Evolutionary conservation across 495 filamentous ascomycete species (phyloP).

Genomic region (Penicillium subrubescens): DNA sequence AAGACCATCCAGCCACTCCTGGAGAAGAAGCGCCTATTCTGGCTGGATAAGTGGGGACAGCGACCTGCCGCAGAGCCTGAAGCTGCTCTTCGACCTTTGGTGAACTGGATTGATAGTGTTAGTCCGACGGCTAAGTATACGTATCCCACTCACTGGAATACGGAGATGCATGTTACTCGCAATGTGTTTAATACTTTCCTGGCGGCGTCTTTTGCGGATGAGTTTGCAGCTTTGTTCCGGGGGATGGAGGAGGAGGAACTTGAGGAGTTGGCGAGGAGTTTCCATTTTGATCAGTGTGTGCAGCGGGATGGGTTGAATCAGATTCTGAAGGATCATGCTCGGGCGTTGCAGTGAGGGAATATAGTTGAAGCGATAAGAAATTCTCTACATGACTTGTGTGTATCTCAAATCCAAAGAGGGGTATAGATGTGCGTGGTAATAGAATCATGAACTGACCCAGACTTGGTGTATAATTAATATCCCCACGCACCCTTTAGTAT

Average conservation of each 20-base stretch:
- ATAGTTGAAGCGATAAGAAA: neutral
- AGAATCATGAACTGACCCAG: neutral
- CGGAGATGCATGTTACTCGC: conserved; percentile 57
- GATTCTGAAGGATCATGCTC: conserved; percentile 49
- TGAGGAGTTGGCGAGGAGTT: conserved; percentile 58
- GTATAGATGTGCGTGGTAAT: conserved; percentile 17
- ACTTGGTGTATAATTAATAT: neutral
- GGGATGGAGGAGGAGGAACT: conserved; percentile 56
- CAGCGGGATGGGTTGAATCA: conserved; percentile 58
- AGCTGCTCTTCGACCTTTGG: conserved; percentile 38
- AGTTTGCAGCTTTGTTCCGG: conserved; percentile 60
- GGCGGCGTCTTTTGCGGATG: conserved; percentile 52
- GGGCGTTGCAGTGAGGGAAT: conserved; percentile 1
- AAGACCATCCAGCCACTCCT: conserved; percentile 53
- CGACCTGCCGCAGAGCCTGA: conserved; percentile 40
- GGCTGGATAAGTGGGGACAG: conserved; percentile 59
- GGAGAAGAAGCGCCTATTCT: conserved; percentile 54
- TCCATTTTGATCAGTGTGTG: conserved; percentile 59
- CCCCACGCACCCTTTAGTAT: conserved; percentile 22
- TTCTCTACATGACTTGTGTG: neutral
- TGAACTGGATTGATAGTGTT: conserved; percentile 45
- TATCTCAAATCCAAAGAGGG: neutral
- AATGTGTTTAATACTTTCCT: conserved; percentile 56
- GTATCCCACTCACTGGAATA: conserved; percentile 59
- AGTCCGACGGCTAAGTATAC: conserved; percentile 42